Percentiles rank a stretch among this genome's conserved stretches.
phyloP scores from a whole-genome alignment of 2,329 filamentous ascomycete species.

The Penicillium sp. region DNA sequence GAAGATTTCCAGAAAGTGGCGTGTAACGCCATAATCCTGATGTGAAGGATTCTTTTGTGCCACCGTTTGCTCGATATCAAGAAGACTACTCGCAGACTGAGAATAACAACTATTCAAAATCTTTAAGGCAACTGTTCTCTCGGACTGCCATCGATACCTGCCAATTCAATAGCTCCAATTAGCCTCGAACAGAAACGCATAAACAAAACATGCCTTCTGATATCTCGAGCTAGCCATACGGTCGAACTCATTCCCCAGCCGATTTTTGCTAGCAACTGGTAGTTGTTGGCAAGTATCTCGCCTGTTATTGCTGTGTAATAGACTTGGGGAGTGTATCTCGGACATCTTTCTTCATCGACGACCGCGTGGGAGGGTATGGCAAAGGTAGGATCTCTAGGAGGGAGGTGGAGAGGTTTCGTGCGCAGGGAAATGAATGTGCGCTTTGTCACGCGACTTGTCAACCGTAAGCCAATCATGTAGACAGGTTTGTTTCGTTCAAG shows the following conservation, averaged over 20 bases:
- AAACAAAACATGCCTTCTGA: constrained; percentile 20
- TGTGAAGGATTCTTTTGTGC: constrained; percentile 27
- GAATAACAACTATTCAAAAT: constrained; percentile 27
- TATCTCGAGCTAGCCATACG: constrained; percentile 46
- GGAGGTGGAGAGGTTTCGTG: background rate
- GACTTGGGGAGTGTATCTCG: background rate
- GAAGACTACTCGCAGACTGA: constrained; percentile 15
- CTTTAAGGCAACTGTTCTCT: constrained; percentile 30
- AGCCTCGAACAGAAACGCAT: background rate
- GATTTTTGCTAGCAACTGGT: constrained; percentile 43
- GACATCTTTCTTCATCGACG: background rate
- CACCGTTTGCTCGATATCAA: constrained; percentile 33
- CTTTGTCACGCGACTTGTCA: background rate
- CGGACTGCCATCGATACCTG: constrained; percentile 14
- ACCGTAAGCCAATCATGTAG: background rate
- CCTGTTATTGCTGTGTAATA: constrained; percentile 26
- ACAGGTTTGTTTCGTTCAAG: too few species aligned
- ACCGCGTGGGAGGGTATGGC: background rate
- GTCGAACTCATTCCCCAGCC: constrained; percentile 46
- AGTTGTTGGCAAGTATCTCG: constrained; percentile 39
- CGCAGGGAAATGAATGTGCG: background rate
- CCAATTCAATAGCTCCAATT: background rate
- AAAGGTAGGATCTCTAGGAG: background rate
- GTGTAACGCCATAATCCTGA: constrained; percentile 18
- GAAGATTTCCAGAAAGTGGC: constrained; percentile 27